Evolutionary conservation across 148 eudicot species (phyloP), one percentile per base, ranked within the genome.

Genomic region (Persicaria maculosa): DNA sequence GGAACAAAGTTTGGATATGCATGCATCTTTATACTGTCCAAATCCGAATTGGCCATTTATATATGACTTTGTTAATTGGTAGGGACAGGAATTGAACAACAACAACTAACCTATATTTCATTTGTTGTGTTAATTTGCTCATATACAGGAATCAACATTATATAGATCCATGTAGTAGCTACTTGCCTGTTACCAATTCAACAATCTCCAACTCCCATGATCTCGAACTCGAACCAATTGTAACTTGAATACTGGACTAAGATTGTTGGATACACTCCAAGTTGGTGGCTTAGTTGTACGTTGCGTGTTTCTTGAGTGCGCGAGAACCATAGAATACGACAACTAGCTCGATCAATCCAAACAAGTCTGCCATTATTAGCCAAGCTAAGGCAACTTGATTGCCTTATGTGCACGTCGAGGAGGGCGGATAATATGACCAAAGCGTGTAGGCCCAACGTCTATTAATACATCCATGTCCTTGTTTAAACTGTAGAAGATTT

Each of bases 1-100:
- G 8, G 3, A 31, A 2, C 0, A 8, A 62, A 25, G 44, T 11
- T 62, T 9, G 44, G 68, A 31, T 25, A 62, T 62, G 44, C 22
- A 62, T 62, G 68, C 68, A 62, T 62, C 44, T 25, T 25, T 31
- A 31, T 8, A 31, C 46, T 45, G 15, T 4, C 17, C 5, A 64
- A 64, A 12, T 64, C 44, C 16, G 1, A 65, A 5, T 36, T 40
- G 46, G 17, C 70, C 40, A 11, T 31, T 65, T 14, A 65, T 64
- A 19, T 12, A 64, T 15, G 70, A 40, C 70, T 14, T 65, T 65
- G 70, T 40, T n/a, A n/a, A n/a, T n/a, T 65, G 40, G 70, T 59
- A 59, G 45, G 68, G 68, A 36, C 68, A 62, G 12, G 7, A 62
- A 59, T 31, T 31, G n/a, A n/a, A 36, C 31, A 31, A 48, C 0